These are phyloP conservation scores for Ceratobasidium sp. DNA, from an alignment of 1,284 basidiomycete species.

Conservation along the genomic window DNA sequence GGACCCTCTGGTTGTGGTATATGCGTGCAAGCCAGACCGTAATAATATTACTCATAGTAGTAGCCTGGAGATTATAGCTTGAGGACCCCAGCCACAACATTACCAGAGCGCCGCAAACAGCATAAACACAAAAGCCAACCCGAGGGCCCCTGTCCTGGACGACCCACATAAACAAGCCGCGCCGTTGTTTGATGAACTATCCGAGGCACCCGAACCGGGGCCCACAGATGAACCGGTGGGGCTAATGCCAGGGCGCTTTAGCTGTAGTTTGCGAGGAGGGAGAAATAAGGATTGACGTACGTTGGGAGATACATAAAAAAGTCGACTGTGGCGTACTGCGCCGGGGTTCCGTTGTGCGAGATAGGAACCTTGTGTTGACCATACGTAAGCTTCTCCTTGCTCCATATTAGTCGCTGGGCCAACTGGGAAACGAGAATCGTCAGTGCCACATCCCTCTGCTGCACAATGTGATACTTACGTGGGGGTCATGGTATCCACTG, in stretches of 20 bases:
- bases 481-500: neutral
- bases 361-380: slow-evolving; percentile 15
- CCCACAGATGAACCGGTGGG: neutral
- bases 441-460: neutral
- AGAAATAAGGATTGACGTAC: neutral
- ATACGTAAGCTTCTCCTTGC: neutral
- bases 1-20: too few relatives aligned
- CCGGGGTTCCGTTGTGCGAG: neutral
- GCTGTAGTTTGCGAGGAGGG: neutral
- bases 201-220: neutral
- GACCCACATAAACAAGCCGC: neutral
- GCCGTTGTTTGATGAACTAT: neutral
- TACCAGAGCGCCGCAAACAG: neutral
- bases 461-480: neutral
- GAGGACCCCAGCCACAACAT: neutral
- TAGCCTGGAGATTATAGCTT: too few relatives aligned
- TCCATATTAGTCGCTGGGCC: slow-evolving; percentile 16
- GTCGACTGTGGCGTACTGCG: slow-evolving; percentile 9
- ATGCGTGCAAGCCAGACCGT: too few relatives aligned
- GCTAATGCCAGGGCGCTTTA: neutral
- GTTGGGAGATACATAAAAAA: slow-evolving; percentile 28
- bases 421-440: neutral
- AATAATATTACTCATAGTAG: too few relatives aligned
- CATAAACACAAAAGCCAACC: neutral
- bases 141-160: neutral